Conservation (phyloP, 208 protist species). For the Acanthamoeba castellanii region DNA sequence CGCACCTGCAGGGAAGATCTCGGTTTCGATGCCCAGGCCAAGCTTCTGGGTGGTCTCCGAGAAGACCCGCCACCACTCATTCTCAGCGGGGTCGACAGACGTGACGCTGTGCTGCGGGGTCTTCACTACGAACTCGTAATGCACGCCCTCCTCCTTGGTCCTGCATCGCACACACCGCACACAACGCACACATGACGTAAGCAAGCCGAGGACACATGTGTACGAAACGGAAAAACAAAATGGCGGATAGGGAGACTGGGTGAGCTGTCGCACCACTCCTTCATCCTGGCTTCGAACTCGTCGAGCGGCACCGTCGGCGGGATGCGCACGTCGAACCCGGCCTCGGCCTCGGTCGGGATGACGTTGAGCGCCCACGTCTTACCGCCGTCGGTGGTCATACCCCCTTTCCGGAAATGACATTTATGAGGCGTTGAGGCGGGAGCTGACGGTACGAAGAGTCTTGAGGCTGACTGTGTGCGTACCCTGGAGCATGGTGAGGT, state of each 20-base stretch:
- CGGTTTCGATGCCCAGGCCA: slow-evolving; percentile 77
- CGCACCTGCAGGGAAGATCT: slow-evolving; percentile 88
- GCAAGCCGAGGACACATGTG: not conserved
- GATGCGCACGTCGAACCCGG: slow-evolving; percentile 89
- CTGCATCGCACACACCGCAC: not conserved
- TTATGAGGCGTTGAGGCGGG: not conserved
- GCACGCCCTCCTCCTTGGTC: slow-evolving; percentile 79
- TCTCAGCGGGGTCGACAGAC: slow-evolving; percentile 64
- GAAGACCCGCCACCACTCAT: slow-evolving; percentile 81
- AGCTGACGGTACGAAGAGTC: too few relatives aligned
- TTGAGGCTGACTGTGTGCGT: not conserved
- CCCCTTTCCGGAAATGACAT: not conserved
- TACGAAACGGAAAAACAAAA: not conserved
- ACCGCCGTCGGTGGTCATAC: slow-evolving; percentile 79
- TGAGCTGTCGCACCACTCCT: slow-evolving; percentile 74
- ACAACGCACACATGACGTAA: not conserved
- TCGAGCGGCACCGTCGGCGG: slow-evolving; percentile 83
- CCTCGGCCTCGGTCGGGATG: slow-evolving; percentile 86
- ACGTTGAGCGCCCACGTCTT: slow-evolving; percentile 87
- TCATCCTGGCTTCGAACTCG: slow-evolving; percentile 83
- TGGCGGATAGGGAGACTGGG: not conserved
- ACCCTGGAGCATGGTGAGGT: slow-evolving; percentile 87
- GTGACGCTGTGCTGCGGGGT: slow-evolving; percentile 79
- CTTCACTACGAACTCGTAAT: slow-evolving; percentile 77
- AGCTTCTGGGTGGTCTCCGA: not conserved